Evolutionary conservation across 2,329 filamentous ascomycete species (phyloP).

Genomic region (Metarhizium brunneum): DNA sequence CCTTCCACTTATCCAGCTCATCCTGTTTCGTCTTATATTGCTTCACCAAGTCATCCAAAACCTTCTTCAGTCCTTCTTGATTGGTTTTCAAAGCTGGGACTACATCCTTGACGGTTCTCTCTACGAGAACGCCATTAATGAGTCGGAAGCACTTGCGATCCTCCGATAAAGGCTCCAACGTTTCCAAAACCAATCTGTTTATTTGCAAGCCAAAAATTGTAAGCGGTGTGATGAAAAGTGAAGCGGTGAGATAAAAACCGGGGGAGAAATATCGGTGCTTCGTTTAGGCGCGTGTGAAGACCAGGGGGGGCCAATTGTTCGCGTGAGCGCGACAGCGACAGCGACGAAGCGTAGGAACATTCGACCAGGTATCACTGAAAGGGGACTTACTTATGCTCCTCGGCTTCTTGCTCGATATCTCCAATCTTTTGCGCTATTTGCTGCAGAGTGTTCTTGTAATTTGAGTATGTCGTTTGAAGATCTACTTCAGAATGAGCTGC

Average conservation of each 20-base stretch:
- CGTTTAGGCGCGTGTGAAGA: not conserved
- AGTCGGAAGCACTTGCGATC: slow-evolving; percentile 97
- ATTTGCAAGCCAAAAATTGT: slow-evolving; percentile 8
- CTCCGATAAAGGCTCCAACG: slow-evolving; percentile 67
- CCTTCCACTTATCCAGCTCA: slow-evolving; percentile 98
- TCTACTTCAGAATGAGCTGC: slow-evolving; percentile 37
- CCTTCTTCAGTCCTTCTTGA: slow-evolving; percentile 85
- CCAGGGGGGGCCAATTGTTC: not conserved
- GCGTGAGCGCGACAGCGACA: not conserved
- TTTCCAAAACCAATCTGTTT: slow-evolving; percentile 82
- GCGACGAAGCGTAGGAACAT: not conserved
- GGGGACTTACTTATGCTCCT: slow-evolving; percentile 78
- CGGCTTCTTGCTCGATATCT: slow-evolving; percentile 92
- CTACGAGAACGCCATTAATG: slow-evolving; percentile 93
- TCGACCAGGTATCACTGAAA: slow-evolving; percentile 13
- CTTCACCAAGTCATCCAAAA: slow-evolving; percentile 88
- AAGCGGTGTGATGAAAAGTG: slow-evolving; percentile 27
- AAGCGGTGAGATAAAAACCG: slow-evolving; percentile 28
- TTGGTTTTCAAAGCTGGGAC: slow-evolving; percentile 88
- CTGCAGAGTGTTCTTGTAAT: slow-evolving; percentile 72
- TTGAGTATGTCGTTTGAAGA: slow-evolving; percentile 70
- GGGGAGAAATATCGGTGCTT: not conserved
- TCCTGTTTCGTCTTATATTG: slow-evolving; percentile 93
- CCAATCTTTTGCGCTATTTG: slow-evolving; percentile 94
- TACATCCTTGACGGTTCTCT: slow-evolving; percentile 88